These are phyloP conservation scores for Linnemannia elongata DNA, from an alignment of 192 early-diverging fungal genomes.

Conservation along the genomic window DNA sequence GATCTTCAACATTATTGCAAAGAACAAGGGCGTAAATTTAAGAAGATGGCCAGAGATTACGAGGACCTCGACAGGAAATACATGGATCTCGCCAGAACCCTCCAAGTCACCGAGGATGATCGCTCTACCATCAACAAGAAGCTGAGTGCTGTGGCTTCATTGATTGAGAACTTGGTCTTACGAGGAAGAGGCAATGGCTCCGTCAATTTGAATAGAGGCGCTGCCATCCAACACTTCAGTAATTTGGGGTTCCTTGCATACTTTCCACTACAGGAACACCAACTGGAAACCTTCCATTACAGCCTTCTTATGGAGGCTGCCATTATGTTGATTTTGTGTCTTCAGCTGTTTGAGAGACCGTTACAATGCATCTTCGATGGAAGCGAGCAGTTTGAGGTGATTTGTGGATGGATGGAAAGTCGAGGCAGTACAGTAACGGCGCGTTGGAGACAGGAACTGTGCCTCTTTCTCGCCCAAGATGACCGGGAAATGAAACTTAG, in stretches of 20 bases:
- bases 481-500: not conserved
- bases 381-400: slow-evolving; percentile 5
- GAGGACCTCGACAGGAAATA: slow-evolving; percentile 9
- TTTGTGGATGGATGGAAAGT: not conserved
- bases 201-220: slow-evolving; percentile 9
- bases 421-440: slow-evolving; percentile 13
- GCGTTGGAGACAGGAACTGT: slow-evolving; percentile 24
- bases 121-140: slow-evolving; percentile 13
- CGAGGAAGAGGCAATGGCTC: slow-evolving; percentile 13
- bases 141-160: not conserved
- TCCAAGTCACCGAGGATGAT: slow-evolving; percentile 21
- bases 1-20: not conserved
- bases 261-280: not conserved
- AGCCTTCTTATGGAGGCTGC: slow-evolving; percentile 5
- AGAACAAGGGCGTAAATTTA: not conserved
- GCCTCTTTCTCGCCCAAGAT: slow-evolving; percentile 10
- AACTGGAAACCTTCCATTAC: slow-evolving; percentile 4
- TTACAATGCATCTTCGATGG: slow-evolving; percentile 21
- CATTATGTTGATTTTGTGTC: not conserved
- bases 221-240: slow-evolving; percentile 6
- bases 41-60: not conserved
- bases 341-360: slow-evolving; percentile 7
- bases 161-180: slow-evolving; percentile 22
- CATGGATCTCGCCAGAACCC: slow-evolving; percentile 14
- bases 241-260: not conserved